Percentiles rank a stretch among this genome's conserved stretches.
Conservation (phyloP, 805 yeast species). For the Ogataea chonburiensis region DNA sequence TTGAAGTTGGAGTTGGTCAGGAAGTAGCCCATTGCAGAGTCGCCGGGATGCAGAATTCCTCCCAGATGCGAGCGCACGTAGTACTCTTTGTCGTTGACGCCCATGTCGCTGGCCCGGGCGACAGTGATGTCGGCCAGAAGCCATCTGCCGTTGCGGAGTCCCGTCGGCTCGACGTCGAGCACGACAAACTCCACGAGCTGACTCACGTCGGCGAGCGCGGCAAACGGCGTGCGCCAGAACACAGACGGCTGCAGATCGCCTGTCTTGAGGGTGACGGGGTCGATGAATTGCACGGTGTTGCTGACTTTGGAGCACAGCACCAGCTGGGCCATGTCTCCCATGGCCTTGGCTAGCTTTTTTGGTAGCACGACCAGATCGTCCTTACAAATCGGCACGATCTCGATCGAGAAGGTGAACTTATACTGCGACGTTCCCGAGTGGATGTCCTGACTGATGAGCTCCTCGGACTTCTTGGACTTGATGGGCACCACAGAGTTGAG, state of each 20-base stretch:
- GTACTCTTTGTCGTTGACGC: slow-evolving; percentile 77
- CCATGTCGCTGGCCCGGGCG: slow-evolving; percentile 87
- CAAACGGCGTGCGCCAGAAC: slow-evolving; percentile 83
- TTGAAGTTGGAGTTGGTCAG: slow-evolving; percentile 84
- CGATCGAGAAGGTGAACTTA: slow-evolving; percentile 90
- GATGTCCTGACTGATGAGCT: slow-evolving; percentile 86
- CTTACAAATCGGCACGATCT: slow-evolving; percentile 93
- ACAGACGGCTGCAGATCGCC: slow-evolving; percentile 70
- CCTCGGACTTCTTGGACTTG: slow-evolving; percentile 80
- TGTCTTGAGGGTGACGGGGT: slow-evolving; percentile 74
- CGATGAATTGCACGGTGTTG: slow-evolving; percentile 81
- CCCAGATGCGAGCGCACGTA: slow-evolving; percentile 92
- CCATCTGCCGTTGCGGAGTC: slow-evolving; percentile 69
- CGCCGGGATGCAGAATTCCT: slow-evolving; percentile 94
- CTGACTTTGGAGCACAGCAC: slow-evolving; percentile 84
- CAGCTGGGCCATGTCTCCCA: slow-evolving; percentile 80
- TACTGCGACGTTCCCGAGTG: slow-evolving; percentile 86
- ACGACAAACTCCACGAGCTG: slow-evolving; percentile 85
- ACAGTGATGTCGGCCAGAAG: slow-evolving; percentile 89
- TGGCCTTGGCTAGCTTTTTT: slow-evolving; percentile 73
- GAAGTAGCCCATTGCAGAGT: slow-evolving; percentile 89
- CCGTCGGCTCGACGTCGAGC: slow-evolving; percentile 91
- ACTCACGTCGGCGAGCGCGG: slow-evolving; percentile 68
- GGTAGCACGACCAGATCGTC: slow-evolving; percentile 95
- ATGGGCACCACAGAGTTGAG: slow-evolving; percentile 81